Percentiles rank a stretch among this genome's conserved stretches.
Evolutionary conservation across 139 green algal species (phyloP).

Genomic region (Tetradesmus lagerheimii): DNA sequence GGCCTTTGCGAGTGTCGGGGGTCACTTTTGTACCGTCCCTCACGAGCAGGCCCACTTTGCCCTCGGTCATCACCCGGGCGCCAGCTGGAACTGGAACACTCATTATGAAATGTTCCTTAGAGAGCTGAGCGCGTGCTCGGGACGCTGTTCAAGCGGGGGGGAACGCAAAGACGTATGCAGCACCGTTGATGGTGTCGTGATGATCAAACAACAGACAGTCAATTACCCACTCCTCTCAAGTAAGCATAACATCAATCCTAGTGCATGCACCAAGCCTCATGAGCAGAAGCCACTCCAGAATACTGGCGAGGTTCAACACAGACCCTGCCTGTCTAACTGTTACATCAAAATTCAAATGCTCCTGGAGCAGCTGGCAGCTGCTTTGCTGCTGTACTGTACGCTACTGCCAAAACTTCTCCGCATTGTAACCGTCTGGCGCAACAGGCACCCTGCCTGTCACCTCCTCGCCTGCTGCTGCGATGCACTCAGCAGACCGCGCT

Average conservation of each 20-base stretch:
- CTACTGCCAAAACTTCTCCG: constrained; percentile 9
- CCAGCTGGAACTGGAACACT: constrained; percentile 22
- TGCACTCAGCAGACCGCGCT: not conserved
- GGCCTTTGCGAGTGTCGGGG: constrained; percentile 67
- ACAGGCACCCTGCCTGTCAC: not conserved
- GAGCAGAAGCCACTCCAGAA: not conserved
- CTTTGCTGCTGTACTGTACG: too few relatives aligned
- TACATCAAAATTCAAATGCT: not conserved
- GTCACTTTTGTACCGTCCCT: constrained; percentile 48
- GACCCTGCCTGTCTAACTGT: not conserved
- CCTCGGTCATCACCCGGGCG: constrained; percentile 52
- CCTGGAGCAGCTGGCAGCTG: not conserved
- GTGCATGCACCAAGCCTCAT: too few relatives aligned
- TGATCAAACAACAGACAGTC: not conserved
- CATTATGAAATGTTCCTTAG: not conserved
- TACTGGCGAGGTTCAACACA: not conserved
- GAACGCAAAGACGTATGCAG: not conserved
- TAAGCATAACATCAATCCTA: too few relatives aligned
- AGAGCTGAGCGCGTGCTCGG: not conserved
- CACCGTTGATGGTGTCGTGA: not conserved
- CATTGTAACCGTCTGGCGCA: not conserved
- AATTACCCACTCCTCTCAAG: too few relatives aligned
- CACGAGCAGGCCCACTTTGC: constrained; percentile 54
- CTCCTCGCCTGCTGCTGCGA: constrained; percentile 13
- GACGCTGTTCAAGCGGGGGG: not conserved